These are phyloP conservation scores for Yarrowia bubula DNA, from an alignment of 805 yeast species.

Conservation along the genomic window DNA sequence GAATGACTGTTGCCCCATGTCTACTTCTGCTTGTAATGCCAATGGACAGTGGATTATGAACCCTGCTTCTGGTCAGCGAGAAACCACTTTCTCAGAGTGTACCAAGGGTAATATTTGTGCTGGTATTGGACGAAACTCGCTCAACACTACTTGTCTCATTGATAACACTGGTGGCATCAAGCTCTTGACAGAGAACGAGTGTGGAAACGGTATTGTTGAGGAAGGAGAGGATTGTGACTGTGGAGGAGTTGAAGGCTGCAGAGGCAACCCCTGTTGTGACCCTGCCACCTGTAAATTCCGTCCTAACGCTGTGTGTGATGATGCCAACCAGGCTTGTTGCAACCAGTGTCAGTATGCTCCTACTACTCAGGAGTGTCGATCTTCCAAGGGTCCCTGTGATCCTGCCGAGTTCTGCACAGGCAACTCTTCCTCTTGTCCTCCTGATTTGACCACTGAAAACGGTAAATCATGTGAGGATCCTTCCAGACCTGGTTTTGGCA, in stretches of 20 bases:
- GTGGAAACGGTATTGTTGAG: slow-evolving; percentile 44
- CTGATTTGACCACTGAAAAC: slow-evolving; percentile 34
- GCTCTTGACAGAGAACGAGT: slow-evolving; percentile 37
- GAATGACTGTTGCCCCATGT: slow-evolving; percentile 41
- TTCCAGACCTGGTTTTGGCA: slow-evolving; percentile 26
- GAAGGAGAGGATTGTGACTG: slow-evolving; percentile 44
- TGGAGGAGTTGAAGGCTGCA: slow-evolving; percentile 41
- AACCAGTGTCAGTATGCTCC: slow-evolving; percentile 37
- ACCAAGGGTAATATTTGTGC: slow-evolving; percentile 41
- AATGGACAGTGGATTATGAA: slow-evolving; percentile 41
- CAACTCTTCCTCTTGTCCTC: slow-evolving; percentile 38
- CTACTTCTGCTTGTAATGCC: slow-evolving; percentile 37
- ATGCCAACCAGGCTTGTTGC: slow-evolving; percentile 36
- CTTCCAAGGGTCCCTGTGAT: slow-evolving; percentile 40
- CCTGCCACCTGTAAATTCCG: slow-evolving; percentile 39
- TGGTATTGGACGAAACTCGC: slow-evolving; percentile 34
- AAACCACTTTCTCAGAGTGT: slow-evolving; percentile 38
- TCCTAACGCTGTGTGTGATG: slow-evolving; percentile 25
- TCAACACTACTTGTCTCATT: slow-evolving; percentile 38
- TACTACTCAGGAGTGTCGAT: slow-evolving; percentile 36
- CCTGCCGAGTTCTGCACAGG: slow-evolving; percentile 41
- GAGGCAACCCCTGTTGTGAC: slow-evolving; percentile 38
- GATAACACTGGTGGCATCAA: slow-evolving; percentile 35
- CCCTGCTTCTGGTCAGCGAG: slow-evolving; percentile 38
- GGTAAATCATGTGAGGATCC: slow-evolving; percentile 35